Conservation (phyloP, 176 grass and related monocot genomes). For the Oryza punctata region DNA sequence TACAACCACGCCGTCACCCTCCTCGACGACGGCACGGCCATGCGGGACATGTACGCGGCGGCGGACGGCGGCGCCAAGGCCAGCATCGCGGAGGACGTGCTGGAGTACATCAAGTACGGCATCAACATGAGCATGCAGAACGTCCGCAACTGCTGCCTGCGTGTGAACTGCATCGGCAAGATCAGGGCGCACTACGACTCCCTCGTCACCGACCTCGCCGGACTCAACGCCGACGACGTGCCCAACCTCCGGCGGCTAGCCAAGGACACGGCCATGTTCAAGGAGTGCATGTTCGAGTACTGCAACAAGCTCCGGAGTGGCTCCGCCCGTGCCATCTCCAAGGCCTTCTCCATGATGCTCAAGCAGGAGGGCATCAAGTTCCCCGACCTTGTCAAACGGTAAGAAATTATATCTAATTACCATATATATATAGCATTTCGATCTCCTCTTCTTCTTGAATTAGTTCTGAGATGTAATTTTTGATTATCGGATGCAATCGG, state of each 20-base stretch:
- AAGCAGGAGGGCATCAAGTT: background rate
- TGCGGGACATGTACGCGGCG: background rate
- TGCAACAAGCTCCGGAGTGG: background rate
- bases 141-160: background rate
- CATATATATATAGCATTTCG: too few relatives aligned
- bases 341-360: background rate
- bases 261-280: background rate
- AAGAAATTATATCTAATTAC: too few relatives aligned
- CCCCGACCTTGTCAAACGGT: background rate
- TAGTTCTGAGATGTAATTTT: too few relatives aligned
- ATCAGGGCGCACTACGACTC: background rate
- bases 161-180: background rate
- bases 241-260: background rate
- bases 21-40: background rate
- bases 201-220: background rate
- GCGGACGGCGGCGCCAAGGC: background rate
- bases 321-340: background rate
- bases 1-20: background rate
- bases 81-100: background rate
- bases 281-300: background rate
- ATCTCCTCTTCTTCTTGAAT: too few relatives aligned
- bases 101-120: background rate
- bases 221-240: background rate
- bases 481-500: too few relatives aligned
- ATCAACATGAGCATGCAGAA: conserved; percentile 1